Evolutionary conservation across 2,329 filamentous ascomycete species (phyloP), one percentile per base, ranked within the genome.

Genomic region (Phyllosticta capitalensis): DNA sequence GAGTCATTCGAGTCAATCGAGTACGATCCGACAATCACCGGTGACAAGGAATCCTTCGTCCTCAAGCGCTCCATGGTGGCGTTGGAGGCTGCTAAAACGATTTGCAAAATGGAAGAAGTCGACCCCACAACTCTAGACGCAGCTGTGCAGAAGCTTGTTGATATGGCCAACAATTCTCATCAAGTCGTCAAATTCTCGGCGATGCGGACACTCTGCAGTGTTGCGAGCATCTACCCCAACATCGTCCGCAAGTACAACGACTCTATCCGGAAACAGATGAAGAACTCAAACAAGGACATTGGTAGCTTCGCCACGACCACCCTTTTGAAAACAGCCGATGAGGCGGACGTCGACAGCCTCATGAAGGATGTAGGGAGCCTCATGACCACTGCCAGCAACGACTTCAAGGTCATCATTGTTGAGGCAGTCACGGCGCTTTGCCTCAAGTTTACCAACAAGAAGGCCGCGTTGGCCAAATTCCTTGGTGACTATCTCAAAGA

Each of bases 401-500:
- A 99, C 75, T 99, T 99, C 81, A 99, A 97, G 81, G 96, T 99
- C 66, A 99, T 94, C n/a, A 96, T 99, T 68, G 92, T 99, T 51
- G 94, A 99, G 75, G 94, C 94, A 50, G 96, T 99, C 70, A 88
- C 94, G 62, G 97, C 94, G 3, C 79, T 99, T 49, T 97, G 92
- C 73, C 80, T 99, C 67, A 99, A 99, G 77, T 99, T 99, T 78
- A 94, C 94, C 33, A 92, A 84, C 78, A 99, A 99, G 78, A 94
- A 99, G 76, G 92, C 92, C 53, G 92, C 91, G 63, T 97, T 99
- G 92, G 85, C 99, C 56, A 85, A 90, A 55, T 99, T 99, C 84
- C 83, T 99, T 54, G 96, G 92, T 69, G 90, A 92, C n/a, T 96
- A 97, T 61, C 80, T 99, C 56, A 86, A 94, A 26, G 94, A 99